These are phyloP conservation scores for Cercospora sojina DNA, from an alignment of 2,329 filamentous ascomycete species.

Conservation along the genomic window DNA sequence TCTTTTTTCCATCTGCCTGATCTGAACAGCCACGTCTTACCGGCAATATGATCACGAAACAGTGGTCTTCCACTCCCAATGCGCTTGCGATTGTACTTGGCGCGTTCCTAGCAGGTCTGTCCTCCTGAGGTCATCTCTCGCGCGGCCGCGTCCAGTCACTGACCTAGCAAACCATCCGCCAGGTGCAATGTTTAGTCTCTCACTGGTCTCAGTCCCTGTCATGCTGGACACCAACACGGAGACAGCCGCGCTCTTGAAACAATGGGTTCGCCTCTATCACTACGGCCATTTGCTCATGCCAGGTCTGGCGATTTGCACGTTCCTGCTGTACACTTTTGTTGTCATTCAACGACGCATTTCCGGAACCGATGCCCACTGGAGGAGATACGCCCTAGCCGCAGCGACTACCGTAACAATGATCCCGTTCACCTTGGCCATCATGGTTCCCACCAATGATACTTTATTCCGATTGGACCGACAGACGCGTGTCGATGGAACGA, in stretches of 20 bases:
- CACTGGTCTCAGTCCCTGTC: conserved; percentile 7
- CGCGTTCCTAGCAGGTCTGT: not conserved
- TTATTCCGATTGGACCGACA: not conserved
- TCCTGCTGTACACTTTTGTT: not conserved
- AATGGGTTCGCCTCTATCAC: not conserved
- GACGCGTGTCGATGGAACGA: not conserved
- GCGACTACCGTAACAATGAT: conserved; percentile 9
- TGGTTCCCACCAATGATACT: conserved; percentile 12
- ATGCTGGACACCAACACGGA: conserved; percentile 9
- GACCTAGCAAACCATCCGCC: not conserved
- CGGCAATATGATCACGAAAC: not conserved
- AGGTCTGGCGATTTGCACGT: not conserved
- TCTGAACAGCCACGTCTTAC: not conserved
- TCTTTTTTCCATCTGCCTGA: not conserved
- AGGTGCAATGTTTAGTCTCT: conserved; percentile 14
- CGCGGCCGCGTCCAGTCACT: not conserved
- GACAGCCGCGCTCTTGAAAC: not conserved
- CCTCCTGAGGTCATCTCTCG: not conserved
- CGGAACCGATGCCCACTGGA: not conserved
- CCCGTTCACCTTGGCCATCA: conserved; percentile 11
- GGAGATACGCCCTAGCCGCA: not conserved
- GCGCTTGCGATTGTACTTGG: not conserved
- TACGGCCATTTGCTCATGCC: not conserved
- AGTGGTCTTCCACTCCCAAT: not conserved
- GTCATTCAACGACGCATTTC: not conserved